A percentile compares a stretch with the other conserved stretches of the same genome.
These are phyloP conservation scores for Postia placenta DNA, from an alignment of 768 basidiomycete species.

Conservation along the genomic window DNA sequence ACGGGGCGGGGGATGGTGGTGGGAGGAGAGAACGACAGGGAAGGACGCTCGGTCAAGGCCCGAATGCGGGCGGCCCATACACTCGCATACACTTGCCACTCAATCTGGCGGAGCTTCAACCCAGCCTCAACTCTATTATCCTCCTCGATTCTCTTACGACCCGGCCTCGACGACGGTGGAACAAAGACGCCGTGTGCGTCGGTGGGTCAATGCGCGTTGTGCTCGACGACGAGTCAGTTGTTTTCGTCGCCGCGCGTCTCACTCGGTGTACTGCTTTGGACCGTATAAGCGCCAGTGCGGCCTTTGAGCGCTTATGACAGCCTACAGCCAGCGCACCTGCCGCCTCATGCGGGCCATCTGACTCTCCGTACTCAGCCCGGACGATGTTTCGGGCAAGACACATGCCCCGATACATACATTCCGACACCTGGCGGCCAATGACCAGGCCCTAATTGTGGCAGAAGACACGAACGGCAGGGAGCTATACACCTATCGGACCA, in stretches of 20 bases:
- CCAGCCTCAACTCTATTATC: slow-evolving; percentile 1
- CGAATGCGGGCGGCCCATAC: slow-evolving; percentile 12
- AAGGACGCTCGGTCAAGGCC: slow-evolving; percentile 19
- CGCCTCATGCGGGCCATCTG: not conserved
- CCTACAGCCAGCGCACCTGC: not conserved
- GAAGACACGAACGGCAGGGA: too few relatives aligned
- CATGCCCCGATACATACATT: not conserved
- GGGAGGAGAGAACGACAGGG: slow-evolving; percentile 19
- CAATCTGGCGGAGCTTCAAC: slow-evolving; percentile 17
- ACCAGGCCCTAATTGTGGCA: slow-evolving; percentile 1
- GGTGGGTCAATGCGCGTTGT: too few relatives aligned
- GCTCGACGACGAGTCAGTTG: not conserved
- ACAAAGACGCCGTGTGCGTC: too few relatives aligned
- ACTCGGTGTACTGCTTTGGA: not conserved
- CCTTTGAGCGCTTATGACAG: not conserved
- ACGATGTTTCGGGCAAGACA: not conserved
- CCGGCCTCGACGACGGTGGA: too few relatives aligned
- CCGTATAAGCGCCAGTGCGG: not conserved
- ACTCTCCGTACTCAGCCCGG: not conserved
- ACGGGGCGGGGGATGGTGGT: slow-evolving; percentile 19
- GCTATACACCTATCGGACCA: too few relatives aligned
- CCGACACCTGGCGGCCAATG: not conserved
- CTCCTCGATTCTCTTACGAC: not conserved
- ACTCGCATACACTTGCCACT: slow-evolving; percentile 14
- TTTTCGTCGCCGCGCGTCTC: not conserved